Percentiles rank a stretch among this genome's conserved stretches.
These are phyloP conservation scores for Mycena kentingensis DNA, from an alignment of 768 basidiomycete genomes.

Conservation along the genomic window DNA sequence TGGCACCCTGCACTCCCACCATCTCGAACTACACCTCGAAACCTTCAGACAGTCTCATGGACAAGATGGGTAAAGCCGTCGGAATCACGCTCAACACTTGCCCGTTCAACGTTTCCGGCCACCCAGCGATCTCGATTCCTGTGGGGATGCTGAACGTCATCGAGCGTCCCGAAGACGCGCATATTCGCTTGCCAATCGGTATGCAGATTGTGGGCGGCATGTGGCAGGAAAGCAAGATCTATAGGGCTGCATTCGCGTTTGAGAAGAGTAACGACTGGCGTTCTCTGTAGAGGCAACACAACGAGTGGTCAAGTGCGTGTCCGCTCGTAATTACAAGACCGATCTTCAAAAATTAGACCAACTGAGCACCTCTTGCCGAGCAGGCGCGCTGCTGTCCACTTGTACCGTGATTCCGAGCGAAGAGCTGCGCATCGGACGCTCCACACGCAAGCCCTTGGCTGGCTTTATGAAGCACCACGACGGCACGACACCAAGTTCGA, in stretches of 20 bases:
- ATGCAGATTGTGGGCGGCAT: constrained; percentile 48
- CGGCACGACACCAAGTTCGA: constrained; percentile 73
- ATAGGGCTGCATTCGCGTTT: constrained; percentile 30
- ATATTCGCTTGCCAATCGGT: constrained; percentile 42
- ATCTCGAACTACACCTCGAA: constrained; percentile 33
- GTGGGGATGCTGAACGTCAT: constrained; percentile 37
- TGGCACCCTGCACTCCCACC: constrained; percentile 40
- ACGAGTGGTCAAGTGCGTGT: too few relatives aligned
- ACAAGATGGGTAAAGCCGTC: constrained; percentile 30
- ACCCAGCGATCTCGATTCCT: constrained; percentile 45
- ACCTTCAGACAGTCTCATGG: constrained; percentile 28
- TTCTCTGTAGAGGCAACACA: constrained; percentile 11
- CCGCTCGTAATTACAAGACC: too few relatives aligned
- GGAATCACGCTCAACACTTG: constrained; percentile 33
- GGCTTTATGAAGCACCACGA: constrained; percentile 77
- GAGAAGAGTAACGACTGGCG: constrained; percentile 29
- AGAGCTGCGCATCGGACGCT: constrained; percentile 63
- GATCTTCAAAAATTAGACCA: constrained; percentile 67
- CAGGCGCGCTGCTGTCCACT: constrained; percentile 42
- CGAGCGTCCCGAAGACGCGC: constrained; percentile 33
- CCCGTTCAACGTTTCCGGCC: constrained; percentile 39
- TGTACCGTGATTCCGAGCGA: constrained; percentile 68
- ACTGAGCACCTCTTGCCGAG: constrained; percentile 57
- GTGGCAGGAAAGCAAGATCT: constrained; percentile 39
- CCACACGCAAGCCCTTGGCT: constrained; percentile 56